Conservation (phyloP, 176 grass and related monocot species). For the Rhynchospora tenuis region DNA sequence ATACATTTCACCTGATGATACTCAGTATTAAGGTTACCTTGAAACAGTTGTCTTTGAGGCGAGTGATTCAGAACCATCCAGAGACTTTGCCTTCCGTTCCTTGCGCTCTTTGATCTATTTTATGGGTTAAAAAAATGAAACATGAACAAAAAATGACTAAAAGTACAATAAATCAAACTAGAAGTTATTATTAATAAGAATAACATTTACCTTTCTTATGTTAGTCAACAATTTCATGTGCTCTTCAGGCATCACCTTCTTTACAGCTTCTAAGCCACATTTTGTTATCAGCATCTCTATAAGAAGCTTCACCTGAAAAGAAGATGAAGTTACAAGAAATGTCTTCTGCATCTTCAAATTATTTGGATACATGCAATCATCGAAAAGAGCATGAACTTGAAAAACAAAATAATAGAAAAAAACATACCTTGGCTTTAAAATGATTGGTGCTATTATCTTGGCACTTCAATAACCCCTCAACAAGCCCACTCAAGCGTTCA, state of each 20-base stretch:
- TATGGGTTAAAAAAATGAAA: conserved; percentile 7
- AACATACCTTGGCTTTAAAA: conserved; percentile 86
- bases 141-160: not conserved
- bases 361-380: not conserved
- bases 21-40: conserved; percentile 39
- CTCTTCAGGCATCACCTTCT: conserved; percentile 88
- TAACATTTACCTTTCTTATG: conserved; percentile 67
- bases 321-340: not conserved
- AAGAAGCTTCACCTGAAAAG: conserved; percentile 68
- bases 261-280: conserved; percentile 95
- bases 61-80: conserved; percentile 56
- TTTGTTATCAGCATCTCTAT: conserved; percentile 90
- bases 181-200: not conserved
- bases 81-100: conserved; percentile 66
- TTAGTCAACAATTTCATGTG: conserved; percentile 91
- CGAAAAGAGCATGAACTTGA: not conserved
- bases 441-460: conserved; percentile 71
- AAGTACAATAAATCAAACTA: not conserved
- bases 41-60: conserved; percentile 50
- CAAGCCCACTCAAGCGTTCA: conserved; percentile 61
- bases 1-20: not conserved
- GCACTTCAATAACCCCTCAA: conserved; percentile 67
- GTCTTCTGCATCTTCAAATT: not conserved
- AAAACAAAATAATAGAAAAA: conserved; percentile 19
- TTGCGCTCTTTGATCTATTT: conserved; percentile 73